A percentile compares a stretch with the other conserved stretches of the same genome.
These are phyloP conservation scores for Ascochyta rabiei DNA, from an alignment of 2,329 filamentous ascomycete species.

Conservation along the genomic window DNA sequence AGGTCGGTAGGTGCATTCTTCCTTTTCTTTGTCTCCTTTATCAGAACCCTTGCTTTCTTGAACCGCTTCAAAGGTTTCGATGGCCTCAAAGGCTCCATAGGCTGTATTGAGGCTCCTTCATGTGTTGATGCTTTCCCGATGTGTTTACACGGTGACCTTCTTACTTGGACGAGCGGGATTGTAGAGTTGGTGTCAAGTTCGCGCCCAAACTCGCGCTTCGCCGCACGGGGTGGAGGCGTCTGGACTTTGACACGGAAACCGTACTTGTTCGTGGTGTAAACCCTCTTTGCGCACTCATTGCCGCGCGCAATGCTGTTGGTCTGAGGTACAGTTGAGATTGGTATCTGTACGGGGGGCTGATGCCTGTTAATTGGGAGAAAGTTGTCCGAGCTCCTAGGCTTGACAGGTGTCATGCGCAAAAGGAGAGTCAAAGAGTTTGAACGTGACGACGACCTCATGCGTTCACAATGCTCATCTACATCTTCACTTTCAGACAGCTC, in stretches of 20 bases:
- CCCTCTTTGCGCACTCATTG: background rate
- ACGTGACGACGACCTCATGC: too few species aligned
- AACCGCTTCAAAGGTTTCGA: background rate
- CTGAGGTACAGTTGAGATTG: background rate
- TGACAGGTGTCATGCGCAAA: background rate
- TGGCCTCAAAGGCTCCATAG: background rate
- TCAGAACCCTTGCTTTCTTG: background rate
- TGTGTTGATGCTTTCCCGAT: background rate
- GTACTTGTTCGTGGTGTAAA: background rate
- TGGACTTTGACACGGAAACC: background rate
- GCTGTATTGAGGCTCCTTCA: background rate
- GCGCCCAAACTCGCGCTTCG: conserved; percentile 3
- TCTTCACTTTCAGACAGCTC: background rate
- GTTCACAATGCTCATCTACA: background rate
- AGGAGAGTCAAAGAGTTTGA: background rate
- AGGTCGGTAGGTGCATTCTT: background rate
- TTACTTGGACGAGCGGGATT: background rate
- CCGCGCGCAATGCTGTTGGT: background rate
- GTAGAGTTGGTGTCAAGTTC: conserved; percentile 4
- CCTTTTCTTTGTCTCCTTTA: background rate
- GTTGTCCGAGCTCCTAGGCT: background rate
- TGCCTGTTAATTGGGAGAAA: background rate
- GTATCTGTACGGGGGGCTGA: background rate
- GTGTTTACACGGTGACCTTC: background rate
- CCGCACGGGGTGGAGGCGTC: background rate